phyloP scores from a whole-genome alignment of 805 yeast genomes.

The Wickerhamiella brachini region DNA sequence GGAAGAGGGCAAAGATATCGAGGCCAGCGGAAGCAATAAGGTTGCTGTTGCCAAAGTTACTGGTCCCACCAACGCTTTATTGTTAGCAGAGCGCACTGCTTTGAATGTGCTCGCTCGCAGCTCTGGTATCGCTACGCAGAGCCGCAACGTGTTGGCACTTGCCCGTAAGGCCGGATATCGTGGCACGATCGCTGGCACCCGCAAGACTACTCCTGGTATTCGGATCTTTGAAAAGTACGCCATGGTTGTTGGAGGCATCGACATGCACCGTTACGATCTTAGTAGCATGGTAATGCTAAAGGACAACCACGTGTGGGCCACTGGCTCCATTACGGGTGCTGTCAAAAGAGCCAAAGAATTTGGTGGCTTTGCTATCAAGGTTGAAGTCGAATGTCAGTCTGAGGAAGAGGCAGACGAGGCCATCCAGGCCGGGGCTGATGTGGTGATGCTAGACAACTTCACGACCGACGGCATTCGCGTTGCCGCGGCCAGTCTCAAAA shows the following conservation, averaged over 20 bases:
- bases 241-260: constrained; percentile 92
- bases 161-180: constrained; percentile 58
- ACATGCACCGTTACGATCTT: constrained; percentile 81
- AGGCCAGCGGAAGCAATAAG: constrained; percentile 33
- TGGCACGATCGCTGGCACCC: constrained; percentile 88
- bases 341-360: constrained; percentile 62
- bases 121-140: constrained; percentile 78
- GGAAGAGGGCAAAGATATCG: constrained; percentile 51
- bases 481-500: constrained; percentile 53
- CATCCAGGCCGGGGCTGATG: constrained; percentile 88
- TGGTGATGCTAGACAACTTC: constrained; percentile 89
- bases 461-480: constrained; percentile 44
- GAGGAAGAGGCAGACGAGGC: constrained; percentile 87
- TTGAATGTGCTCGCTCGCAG: constrained; percentile 69
- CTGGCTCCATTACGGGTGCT: constrained; percentile 83
- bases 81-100: constrained; percentile 77
- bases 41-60: constrained; percentile 60
- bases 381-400: constrained; percentile 82
- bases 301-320: constrained; percentile 86
- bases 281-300: constrained; percentile 93
- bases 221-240: constrained; percentile 81
- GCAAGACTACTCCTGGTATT: constrained; percentile 95
- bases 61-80: constrained; percentile 68
- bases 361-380: constrained; percentile 78
- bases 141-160: constrained; percentile 38